Base-by-base conservation (phyloP, 164 flowering plant genomes). In the Chloranthus sessilifolius region DNA sequence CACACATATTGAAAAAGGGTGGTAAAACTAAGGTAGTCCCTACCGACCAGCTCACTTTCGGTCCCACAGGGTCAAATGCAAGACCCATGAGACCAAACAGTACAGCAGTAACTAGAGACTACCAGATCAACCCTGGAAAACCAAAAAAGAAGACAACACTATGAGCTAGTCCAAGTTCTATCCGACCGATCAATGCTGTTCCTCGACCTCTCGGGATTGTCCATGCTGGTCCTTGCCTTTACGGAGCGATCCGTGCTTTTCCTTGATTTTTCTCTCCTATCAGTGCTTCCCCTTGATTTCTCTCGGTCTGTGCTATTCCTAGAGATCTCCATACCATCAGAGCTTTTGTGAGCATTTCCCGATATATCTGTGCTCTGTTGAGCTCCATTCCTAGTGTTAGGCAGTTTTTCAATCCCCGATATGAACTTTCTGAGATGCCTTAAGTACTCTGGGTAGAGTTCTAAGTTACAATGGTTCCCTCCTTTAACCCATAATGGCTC, bases 121-220 rank as follows among this genome's bases (percentile, higher is more conserved):
- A n/a, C n/a, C n/a, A n/a, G n/a, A n/a, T n/a, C n/a, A n/a, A n/a
- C n/a, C n/a, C n/a, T n/a, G n/a, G n/a, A n/a, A n/a, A n/a, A n/a
- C n/a, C n/a, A 43, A 51, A 45, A n/a, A 55, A 41, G 7, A n/a
- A 42, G 20, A n/a, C 25, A 15, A 25, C 41, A 55, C 10, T 45
- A 47, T 26, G 30, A 60, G 33, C 28, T 19, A 39, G 27, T 64
- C 17, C 23, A 44, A 37, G 52, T 29, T 34, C 17, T 52, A 30
- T 65, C 81, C 37, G 21, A 83, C 95, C 86, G 75, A 60, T 89
- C 95, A 69, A 80, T 79, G 76, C 95, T 85, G 62, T 88, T 84
- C 62, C 92, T 73, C 11, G 82, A 65, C 72, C 61, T 76, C 61
- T 81, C 91, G 9, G 66, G 74, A 56, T 43, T 49, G 42, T 87